Evolutionary conservation across 768 basidiomycete genomes (phyloP).

Genomic region (Russula virescens): DNA sequence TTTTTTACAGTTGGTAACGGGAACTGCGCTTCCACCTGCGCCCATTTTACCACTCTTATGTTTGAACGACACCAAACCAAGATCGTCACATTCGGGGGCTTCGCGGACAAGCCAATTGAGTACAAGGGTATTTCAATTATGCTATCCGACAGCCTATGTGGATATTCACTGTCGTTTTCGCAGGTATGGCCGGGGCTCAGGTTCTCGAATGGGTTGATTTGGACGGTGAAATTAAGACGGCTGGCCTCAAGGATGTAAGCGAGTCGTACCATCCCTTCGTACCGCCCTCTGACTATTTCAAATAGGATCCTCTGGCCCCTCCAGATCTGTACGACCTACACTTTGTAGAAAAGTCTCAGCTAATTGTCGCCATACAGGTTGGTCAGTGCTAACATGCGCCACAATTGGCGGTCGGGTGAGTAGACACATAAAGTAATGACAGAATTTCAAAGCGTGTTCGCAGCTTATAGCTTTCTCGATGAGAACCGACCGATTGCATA

Average conservation of each 20-base stretch:
- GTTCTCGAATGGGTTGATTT: neutral
- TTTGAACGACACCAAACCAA: conserved; percentile 43
- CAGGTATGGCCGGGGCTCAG: neutral
- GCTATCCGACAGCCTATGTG: too few relatives aligned
- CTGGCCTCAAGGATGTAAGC: neutral
- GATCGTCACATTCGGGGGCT: conserved; percentile 48
- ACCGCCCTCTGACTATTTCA: too few relatives aligned
- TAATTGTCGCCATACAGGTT: neutral
- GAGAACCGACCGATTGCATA: neutral
- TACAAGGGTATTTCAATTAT: too few relatives aligned
- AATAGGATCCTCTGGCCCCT: too few relatives aligned
- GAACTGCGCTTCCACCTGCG: conserved; percentile 49
- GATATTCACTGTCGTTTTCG: too few relatives aligned
- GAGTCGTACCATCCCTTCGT: too few relatives aligned
- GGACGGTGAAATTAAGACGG: conserved; percentile 7
- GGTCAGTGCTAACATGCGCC: neutral
- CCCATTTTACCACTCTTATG: conserved; percentile 53
- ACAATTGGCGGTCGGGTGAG: conserved; percentile 4
- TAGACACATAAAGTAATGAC: too few relatives aligned
- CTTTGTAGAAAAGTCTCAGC: too few relatives aligned
- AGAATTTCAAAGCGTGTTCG: neutral
- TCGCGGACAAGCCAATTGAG: conserved; percentile 37
- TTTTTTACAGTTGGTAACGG: conserved; percentile 20
- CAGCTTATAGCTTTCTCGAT: neutral
- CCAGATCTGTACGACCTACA: too few relatives aligned